Base-by-base conservation (phyloP, 1,139 yeast species). In the Schwanniomyces etchellsii region DNA sequence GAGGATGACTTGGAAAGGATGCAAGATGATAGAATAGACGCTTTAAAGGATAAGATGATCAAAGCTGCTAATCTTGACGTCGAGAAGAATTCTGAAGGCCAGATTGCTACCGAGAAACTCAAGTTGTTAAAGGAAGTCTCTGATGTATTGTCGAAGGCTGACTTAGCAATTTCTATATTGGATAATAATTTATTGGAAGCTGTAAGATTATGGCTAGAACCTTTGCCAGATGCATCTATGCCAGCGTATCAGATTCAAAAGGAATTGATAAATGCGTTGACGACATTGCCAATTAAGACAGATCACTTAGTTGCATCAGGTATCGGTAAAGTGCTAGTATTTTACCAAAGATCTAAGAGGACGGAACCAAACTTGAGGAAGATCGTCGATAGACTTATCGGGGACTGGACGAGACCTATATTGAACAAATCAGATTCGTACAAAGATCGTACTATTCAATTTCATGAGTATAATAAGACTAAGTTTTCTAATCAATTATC, bases 371-470 rank as follows among this genome's bases (percentile, higher is more conserved):
- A 73, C 32, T 74, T 93, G 52, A 88, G 89, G 54, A 80, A 94
- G 48, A 70, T 81, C 28, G 98, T 95, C 5, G 97, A 91, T 52
- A 77, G 80, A 50, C 66, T 93, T 37, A 82, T 93, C 45, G 95
- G 96, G 21, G 94, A 88, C 55, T 91, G 99, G 99, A 91, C 97
- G 5, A 77, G 98, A 56, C 98, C 98, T 24, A 88, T 93, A 39
- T 84, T 93, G 70, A 95, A 95, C 44, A 82, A 95, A 39, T 82
- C 95, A 2, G 97, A 91, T 57, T 86, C 91, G 44, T 91, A 89
- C 63, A 79, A 93, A 57, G 96, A 91, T 58, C 81, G 88, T 58
- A 69, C 78, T 36, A 79, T 91, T 37, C 74, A 74, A 47, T 74
- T 80, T 41, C 73, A 77, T 38, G 78, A 75, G 32, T 88, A 84